A percentile compares a stretch with the other conserved stretches of the same genome.
Conservation (phyloP, 345 rosid genomes). For the Diplotaxis tenuifolia region DNA sequence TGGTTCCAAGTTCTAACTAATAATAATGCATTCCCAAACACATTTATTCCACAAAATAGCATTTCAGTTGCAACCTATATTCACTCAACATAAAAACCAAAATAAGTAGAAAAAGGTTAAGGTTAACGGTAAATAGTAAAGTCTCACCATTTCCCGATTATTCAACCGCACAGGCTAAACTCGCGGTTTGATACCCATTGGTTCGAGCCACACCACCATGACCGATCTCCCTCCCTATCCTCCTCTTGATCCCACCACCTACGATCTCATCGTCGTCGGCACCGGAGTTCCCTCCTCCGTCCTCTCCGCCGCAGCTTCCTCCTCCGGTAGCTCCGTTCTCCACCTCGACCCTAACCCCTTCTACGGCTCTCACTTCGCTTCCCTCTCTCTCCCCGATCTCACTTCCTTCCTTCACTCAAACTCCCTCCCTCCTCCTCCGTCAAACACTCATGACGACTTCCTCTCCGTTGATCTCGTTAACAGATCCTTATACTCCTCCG, state of each 20-base stretch:
- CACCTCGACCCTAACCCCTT: conserved; percentile 85
- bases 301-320: conserved; percentile 65
- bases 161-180: background rate
- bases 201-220: conserved; percentile 34
- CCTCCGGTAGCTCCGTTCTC: conserved; percentile 66
- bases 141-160: background rate
- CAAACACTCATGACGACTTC: conserved; percentile 23
- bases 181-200: background rate
- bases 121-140: background rate
- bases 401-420: conserved; percentile 57
- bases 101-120: background rate
- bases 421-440: conserved; percentile 22
- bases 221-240: conserved; percentile 57
- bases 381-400: conserved; percentile 62
- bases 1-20: too few species aligned
- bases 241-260: conserved; percentile 65
- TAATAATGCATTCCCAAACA: too few species aligned
- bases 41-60: too few species aligned
- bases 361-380: conserved; percentile 82
- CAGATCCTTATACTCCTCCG: conserved; percentile 53
- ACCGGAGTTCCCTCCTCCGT: conserved; percentile 76
- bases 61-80: too few species aligned
- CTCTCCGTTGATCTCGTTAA: conserved; percentile 33
- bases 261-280: conserved; percentile 66
- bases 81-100: too few species aligned